Base-by-base conservation (phyloP, 495 filamentous ascomycete genomes). In the Astrothelium macrocarpum region DNA sequence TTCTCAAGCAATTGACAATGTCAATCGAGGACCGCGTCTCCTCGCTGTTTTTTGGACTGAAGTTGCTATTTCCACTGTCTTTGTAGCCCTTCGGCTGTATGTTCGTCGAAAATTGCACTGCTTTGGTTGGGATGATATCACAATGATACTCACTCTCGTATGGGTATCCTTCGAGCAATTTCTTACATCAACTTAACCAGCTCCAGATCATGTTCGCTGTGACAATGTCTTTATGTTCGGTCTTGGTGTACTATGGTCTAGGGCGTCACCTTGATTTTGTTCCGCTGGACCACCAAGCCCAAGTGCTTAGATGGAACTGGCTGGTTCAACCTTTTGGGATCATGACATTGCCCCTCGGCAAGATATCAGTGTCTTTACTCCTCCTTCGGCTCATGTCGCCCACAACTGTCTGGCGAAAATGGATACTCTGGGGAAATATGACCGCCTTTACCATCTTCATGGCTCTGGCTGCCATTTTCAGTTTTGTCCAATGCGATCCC, bases 311-410 rank as follows among this genome's bases (percentile, higher is more conserved):
- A 49, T 49, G 43, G 7, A 63, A 63, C 32, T 67, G 59, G 62
- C 59, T 70, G 25, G 36, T 45, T 16, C 56, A 65, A 28, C 49
- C 65, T 9, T 59, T 63, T 0, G 62, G 59, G 3, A 65, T 67
- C 53, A 56, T 65, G 18, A 31, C 59, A 34, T n/a, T 65, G 7
- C 53, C 31, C 14, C 60, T 46, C 4, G 65, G 42, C 3, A 70
- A 70, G 49, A 63, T 67, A 2, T 59, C 67, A 2, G 53, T 70
- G 11, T 32, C 59, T 34, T 58, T 70, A 39, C 43, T 70, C 25
- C 29, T 67, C 23, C 45, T 67, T 18, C 43, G 67, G 32, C 32
- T 70, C 16, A 36, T 67, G 14, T 60, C 59, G 2, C n/a, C 62
- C 7, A 59, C 46, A 31, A 63, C 65, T 1, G 59, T 10, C 20